Percentiles rank a stretch among this genome's conserved stretches.
These are phyloP conservation scores for Stemphylium vesicarium DNA, from an alignment of 2,329 filamentous ascomycete genomes.

Conservation along the genomic window DNA sequence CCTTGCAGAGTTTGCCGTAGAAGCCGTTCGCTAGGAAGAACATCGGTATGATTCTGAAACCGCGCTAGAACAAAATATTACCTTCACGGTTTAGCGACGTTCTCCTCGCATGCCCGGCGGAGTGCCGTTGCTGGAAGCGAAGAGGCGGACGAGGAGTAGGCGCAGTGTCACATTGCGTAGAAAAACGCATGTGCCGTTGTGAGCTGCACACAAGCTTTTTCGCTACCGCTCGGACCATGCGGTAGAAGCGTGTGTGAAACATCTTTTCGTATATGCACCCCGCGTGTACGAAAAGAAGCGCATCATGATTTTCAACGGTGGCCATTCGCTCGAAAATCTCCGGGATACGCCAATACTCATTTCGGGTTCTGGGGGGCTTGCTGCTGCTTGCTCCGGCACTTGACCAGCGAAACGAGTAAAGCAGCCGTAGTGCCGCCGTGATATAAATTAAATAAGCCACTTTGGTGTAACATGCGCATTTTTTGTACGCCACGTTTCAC, in stretches of 20 bases:
- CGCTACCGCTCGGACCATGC: neutral
- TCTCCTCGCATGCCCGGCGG: neutral
- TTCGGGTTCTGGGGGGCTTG: neutral
- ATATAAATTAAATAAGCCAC: slow-evolving; percentile 9
- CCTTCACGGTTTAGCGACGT: too few species aligned
- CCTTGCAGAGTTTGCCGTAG: neutral
- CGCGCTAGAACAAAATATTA: slow-evolving; percentile 1
- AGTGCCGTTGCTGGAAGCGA: neutral
- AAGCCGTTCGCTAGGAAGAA: neutral
- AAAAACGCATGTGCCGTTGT: too few species aligned
- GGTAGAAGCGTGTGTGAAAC: slow-evolving; percentile 2
- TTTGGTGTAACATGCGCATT: neutral
- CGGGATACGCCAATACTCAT: neutral
- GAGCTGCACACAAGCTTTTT: neutral
- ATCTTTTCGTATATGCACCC: slow-evolving; percentile 11
- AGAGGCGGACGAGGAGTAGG: too few species aligned
- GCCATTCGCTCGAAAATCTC: neutral
- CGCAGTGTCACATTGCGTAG: too few species aligned
- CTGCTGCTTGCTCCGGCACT: neutral
- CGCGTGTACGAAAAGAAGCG: neutral
- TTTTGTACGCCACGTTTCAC: neutral
- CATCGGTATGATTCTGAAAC: slow-evolving; percentile 14
- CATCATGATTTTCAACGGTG: neutral
- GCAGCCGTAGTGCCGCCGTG: slow-evolving; percentile 6
- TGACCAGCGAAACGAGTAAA: neutral